Evolutionary conservation across 805 yeast species (phyloP).

Genomic region (Candida germanica): DNA sequence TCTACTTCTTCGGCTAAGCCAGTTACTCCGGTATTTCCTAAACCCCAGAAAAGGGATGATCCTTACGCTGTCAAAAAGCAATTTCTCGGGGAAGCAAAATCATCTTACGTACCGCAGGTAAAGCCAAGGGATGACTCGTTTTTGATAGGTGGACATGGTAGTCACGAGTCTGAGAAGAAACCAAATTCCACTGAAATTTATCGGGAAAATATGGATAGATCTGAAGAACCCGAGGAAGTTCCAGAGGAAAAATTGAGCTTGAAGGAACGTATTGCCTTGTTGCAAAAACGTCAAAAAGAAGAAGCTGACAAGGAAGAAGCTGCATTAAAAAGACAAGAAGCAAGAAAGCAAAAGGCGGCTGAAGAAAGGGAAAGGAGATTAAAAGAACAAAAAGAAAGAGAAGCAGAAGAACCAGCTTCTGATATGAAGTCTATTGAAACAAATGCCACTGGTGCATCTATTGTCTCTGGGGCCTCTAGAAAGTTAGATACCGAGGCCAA

Average conservation of each 20-base stretch:
- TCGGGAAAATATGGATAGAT: constrained; percentile 20
- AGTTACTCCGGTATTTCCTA: constrained; percentile 8
- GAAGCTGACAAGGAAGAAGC: constrained; percentile 73
- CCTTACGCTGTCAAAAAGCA: constrained; percentile 53
- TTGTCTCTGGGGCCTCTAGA: constrained; percentile 2
- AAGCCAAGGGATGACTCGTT: constrained; percentile 39
- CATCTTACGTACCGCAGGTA: constrained; percentile 55
- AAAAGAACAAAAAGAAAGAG: constrained; percentile 10
- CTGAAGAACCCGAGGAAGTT: constrained; percentile 34
- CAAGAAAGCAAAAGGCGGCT: constrained; percentile 43
- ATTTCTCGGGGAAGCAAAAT: constrained; percentile 53
- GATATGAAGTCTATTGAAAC: constrained; percentile 1
- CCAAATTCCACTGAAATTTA: constrained; percentile 22
- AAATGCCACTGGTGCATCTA: constrained; percentile 5
- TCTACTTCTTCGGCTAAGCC: constrained; percentile 1
- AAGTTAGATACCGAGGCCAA: constrained; percentile 2
- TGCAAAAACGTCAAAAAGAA: constrained; percentile 78
- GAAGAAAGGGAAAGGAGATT: constrained; percentile 25
- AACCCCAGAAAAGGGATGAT: constrained; percentile 32
- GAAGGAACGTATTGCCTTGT: constrained; percentile 79
- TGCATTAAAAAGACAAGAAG: constrained; percentile 50
- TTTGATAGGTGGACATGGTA: constrained; percentile 23
- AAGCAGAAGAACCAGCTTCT: constrained; percentile 10
- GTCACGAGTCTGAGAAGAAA: constrained; percentile 19
- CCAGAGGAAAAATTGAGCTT: constrained; percentile 71